phyloP scores from a whole-genome alignment of 2,329 filamentous ascomycete species.

The Penicillium polonicum region DNA sequence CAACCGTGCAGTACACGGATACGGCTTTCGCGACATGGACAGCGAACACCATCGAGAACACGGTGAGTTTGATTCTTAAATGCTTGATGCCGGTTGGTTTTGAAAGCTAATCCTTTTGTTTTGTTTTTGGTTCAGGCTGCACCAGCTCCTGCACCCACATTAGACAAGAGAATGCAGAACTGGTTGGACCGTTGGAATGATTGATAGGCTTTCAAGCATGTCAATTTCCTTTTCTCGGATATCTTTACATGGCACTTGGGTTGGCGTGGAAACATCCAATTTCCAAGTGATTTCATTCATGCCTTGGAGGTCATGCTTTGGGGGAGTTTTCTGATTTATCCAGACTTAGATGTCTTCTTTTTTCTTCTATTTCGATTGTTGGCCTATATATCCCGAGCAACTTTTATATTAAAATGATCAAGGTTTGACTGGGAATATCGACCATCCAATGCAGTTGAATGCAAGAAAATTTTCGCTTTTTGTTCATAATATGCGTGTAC shows the following conservation, averaged over 20 bases:
- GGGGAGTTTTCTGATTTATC: background rate
- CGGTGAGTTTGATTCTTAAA: constrained; percentile 47
- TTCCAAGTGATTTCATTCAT: background rate
- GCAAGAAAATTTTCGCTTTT: constrained; percentile 4
- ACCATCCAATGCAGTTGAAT: background rate
- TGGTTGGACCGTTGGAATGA: constrained; percentile 62
- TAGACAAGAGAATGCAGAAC: constrained; percentile 53
- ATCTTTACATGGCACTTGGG: background rate
- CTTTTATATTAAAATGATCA: background rate
- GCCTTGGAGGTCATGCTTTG: background rate
- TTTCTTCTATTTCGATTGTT: background rate
- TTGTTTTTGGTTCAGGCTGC: constrained; percentile 46
- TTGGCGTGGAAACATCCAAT: background rate
- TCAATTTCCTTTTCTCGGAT: background rate
- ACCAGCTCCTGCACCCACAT: constrained; percentile 51
- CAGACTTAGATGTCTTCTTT: background rate
- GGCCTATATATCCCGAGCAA: background rate
- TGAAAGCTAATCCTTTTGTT: constrained; percentile 8
- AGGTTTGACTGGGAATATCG: background rate
- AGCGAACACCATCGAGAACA: constrained; percentile 56
- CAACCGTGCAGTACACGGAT: constrained; percentile 50
- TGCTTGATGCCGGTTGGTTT: constrained; percentile 1
- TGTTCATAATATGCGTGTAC: constrained; percentile 1
- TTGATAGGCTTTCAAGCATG: constrained; percentile 29
- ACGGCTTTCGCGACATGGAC: constrained; percentile 54